These are phyloP conservation scores for Saksenaea oblongispora DNA, from an alignment of 371 early-diverging fungal species.

Conservation along the genomic window DNA sequence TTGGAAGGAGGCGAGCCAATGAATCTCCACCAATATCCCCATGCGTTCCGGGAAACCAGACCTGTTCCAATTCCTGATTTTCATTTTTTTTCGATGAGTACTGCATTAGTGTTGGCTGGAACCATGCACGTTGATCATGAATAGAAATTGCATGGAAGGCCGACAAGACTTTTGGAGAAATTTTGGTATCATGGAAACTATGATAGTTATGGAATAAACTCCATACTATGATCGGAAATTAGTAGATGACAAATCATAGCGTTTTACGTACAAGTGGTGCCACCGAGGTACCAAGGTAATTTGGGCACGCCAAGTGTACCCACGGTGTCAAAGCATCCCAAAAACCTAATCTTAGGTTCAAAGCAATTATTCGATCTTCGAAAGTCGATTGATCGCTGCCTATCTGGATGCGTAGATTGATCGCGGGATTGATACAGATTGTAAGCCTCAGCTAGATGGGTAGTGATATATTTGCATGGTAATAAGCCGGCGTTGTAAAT, in stretches of 20 bases:
- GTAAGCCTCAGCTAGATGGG: constrained; percentile 22
- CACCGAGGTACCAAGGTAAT: constrained; percentile 43
- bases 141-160: constrained; percentile 44
- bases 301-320: constrained; percentile 39
- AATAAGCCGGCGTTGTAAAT: constrained; percentile 41
- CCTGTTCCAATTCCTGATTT: constrained; percentile 29
- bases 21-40: constrained; percentile 31
- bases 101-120: constrained; percentile 31
- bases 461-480: constrained; percentile 15
- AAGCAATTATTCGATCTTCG: constrained; percentile 18
- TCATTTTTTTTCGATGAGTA: constrained; percentile 13
- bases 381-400: constrained; percentile 14
- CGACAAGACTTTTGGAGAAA: constrained; percentile 28
- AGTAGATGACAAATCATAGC: not conserved
- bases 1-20: constrained; percentile 18
- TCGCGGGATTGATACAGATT: constrained; percentile 21
- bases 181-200: constrained; percentile 36
- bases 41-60: constrained; percentile 48
- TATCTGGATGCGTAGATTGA: constrained; percentile 7
- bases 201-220: constrained; percentile 26
- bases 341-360: constrained; percentile 29
- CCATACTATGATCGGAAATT: constrained; percentile 29
- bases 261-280: constrained; percentile 28
- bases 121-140: constrained; percentile 45
- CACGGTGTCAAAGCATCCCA: constrained; percentile 46